These are phyloP conservation scores for Ogataea haglerorum DNA, from an alignment of 805 yeast species.

Conservation along the genomic window DNA sequence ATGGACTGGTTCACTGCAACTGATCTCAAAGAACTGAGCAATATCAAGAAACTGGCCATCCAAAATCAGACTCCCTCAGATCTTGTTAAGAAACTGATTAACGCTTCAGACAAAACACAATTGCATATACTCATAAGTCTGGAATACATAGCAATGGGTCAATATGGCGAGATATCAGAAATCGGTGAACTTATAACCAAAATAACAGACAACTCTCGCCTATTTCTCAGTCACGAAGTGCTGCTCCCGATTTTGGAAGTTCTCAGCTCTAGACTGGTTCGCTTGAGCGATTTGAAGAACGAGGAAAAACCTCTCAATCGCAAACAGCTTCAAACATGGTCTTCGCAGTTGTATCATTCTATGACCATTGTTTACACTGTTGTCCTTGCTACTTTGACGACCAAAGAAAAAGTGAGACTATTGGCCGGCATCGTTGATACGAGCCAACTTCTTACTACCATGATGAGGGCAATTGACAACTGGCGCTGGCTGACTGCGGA, in stretches of 20 bases:
- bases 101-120: background rate
- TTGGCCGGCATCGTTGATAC: slow-evolving; percentile 18
- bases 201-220: slow-evolving; percentile 24
- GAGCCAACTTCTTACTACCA: slow-evolving; percentile 38
- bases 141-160: slow-evolving; percentile 31
- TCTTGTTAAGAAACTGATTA: background rate
- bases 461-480: slow-evolving; percentile 53
- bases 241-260: slow-evolving; percentile 16
- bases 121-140: slow-evolving; percentile 21
- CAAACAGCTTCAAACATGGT: slow-evolving; percentile 15
- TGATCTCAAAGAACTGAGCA: slow-evolving; percentile 28
- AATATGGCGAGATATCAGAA: slow-evolving; percentile 22
- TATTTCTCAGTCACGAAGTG: slow-evolving; percentile 18
- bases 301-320: slow-evolving; percentile 14
- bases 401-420: slow-evolving; percentile 4
- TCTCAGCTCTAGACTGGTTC: slow-evolving; percentile 10
- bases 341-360: slow-evolving; percentile 29
- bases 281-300: slow-evolving; percentile 22
- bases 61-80: slow-evolving; percentile 8
- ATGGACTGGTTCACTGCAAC: slow-evolving; percentile 37
- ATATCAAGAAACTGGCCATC: slow-evolving; percentile 10
- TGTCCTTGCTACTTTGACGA: slow-evolving; percentile 12
- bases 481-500: slow-evolving; percentile 56
- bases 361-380: slow-evolving; percentile 29
- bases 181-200: slow-evolving; percentile 21